Base-by-base conservation (phyloP, 2,329 filamentous ascomycete species). In the Xylariales sp. region DNA sequence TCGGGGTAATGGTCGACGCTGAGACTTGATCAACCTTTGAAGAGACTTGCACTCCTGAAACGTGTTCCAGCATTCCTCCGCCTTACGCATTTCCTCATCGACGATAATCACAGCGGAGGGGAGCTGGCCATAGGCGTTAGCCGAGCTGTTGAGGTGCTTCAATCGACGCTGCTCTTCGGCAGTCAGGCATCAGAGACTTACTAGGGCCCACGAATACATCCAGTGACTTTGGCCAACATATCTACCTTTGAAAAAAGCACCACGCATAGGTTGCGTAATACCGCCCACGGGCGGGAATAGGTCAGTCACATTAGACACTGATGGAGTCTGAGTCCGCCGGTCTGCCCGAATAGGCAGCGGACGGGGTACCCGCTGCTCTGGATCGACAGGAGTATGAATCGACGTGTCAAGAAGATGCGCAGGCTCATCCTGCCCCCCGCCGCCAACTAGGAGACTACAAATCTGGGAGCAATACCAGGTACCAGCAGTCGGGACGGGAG, bases 201-300 rank as follows among this genome's bases (percentile, higher is more conserved):
- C 73, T 31, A 74, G 47, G 0, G 61, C 49, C 8, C 73, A 53
- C 2, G 62, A 63, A 44, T 71, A 74, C 12, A 77, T 65, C 69
- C 73, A 80, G 49, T 79, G 73, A 21, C 73, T 78, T 50, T 70
- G 70, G 1, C 76, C 77, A 50, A 79, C 75, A 1, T 79, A 52
- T 0, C 76, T 66, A 0, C 69, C 71, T 50, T 82, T 82, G 46
- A 78, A 73, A n/a, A 68, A 63, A 5, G 76, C 58, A n/a, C 65
- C 66, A 6, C 68, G 67, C 5, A 34, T 20, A 4, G 39, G 29
- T 3, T 28, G 24, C 11, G 12, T 15, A 16, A 31, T 21, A 10
- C 38, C 38, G 5, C 32, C 38, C 11, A 40, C 3, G 11, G 28
- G 15, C 4, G 28, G 11, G 8, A 31, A 40, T 11, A 40, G 27